Conservation (phyloP, 164 flowering plant genomes). For the Magnolia officinalis region DNA sequence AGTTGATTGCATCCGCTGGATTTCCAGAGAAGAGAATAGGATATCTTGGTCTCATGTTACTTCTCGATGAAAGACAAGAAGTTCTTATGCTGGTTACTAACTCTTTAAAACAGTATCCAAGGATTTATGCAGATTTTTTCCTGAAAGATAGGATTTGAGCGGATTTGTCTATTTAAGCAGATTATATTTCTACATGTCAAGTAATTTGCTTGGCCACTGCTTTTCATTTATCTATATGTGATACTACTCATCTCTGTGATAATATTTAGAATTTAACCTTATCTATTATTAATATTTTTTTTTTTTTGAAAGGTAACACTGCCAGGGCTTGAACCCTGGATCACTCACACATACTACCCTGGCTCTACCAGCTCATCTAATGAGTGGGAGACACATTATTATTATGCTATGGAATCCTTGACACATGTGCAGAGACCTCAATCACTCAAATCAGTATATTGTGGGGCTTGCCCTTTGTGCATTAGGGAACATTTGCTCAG, state of each 20-base stretch:
- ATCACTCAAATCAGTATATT: conserved; percentile 90
- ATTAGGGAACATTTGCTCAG: conserved; percentile 94
- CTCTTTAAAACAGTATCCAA: conserved; percentile 96
- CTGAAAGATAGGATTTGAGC: background rate
- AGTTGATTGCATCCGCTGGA: conserved; percentile 91
- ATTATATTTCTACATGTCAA: background rate
- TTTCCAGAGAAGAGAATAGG: conserved; percentile 99
- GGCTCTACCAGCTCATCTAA: too few relatives aligned
- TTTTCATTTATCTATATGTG: too few relatives aligned
- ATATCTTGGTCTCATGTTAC: conserved; percentile 96
- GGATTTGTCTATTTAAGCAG: background rate
- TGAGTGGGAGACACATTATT: background rate
- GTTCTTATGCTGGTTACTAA: conserved; percentile 98
- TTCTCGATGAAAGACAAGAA: conserved; percentile 99
- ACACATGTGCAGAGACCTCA: conserved; percentile 76
- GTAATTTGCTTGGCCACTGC: background rate
- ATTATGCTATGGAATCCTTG: conserved; percentile 33
- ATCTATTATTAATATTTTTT: background rate
- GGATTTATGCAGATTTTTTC: background rate
- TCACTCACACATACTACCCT: too few relatives aligned
- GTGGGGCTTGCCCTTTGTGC: conserved; percentile 99
- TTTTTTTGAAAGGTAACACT: background rate
- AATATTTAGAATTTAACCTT: background rate
- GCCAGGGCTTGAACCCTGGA: too few relatives aligned
- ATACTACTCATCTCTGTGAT: too few relatives aligned